Conservation (phyloP, 1,284 basidiomycete genomes). For the Boletus sp. region DNA sequence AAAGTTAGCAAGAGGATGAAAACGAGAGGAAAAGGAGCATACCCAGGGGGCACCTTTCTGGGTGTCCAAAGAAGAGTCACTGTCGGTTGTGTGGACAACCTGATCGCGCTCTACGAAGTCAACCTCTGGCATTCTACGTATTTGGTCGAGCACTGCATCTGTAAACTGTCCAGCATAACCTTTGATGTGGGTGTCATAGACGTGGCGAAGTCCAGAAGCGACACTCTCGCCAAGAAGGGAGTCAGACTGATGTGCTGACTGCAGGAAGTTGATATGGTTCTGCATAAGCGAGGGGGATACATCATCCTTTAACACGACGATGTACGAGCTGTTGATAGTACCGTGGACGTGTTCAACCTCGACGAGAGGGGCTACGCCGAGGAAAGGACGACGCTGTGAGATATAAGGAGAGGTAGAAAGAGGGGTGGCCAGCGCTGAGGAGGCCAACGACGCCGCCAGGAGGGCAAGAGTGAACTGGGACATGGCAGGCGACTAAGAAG, state of each 20-base stretch:
- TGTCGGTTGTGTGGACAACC: conserved; percentile 70
- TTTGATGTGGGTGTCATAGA: conserved; percentile 68
- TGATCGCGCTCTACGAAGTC: conserved; percentile 93
- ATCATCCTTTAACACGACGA: conserved; percentile 81
- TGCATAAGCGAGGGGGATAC: conserved; percentile 52
- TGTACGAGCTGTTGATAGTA: conserved; percentile 83
- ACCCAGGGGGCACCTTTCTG: conserved; percentile 92
- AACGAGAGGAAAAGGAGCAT: conserved; percentile 25
- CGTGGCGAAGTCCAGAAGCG: conserved; percentile 59
- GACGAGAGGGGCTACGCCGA: conserved; percentile 57
- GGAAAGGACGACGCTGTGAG: conserved; percentile 40
- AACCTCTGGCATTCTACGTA: conserved; percentile 87
- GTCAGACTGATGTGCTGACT: conserved; percentile 51
- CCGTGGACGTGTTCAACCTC: conserved; percentile 60
- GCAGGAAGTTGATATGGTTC: conserved; percentile 73
- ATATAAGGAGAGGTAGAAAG: conserved; percentile 59
- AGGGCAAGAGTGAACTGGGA: conserved; percentile 37
- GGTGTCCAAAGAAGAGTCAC: conserved; percentile 27
- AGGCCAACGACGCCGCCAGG: conserved; percentile 42
- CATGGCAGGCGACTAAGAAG: conserved; percentile 35
- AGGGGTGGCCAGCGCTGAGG: conserved; percentile 47
- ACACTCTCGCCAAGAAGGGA: conserved; percentile 43
- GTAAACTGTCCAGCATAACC: conserved; percentile 90
- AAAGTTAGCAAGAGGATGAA: background rate
- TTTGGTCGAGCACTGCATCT: conserved; percentile 66